Conservation (phyloP, 345 rosid genomes). For the Aquilaria sinensis region DNA sequence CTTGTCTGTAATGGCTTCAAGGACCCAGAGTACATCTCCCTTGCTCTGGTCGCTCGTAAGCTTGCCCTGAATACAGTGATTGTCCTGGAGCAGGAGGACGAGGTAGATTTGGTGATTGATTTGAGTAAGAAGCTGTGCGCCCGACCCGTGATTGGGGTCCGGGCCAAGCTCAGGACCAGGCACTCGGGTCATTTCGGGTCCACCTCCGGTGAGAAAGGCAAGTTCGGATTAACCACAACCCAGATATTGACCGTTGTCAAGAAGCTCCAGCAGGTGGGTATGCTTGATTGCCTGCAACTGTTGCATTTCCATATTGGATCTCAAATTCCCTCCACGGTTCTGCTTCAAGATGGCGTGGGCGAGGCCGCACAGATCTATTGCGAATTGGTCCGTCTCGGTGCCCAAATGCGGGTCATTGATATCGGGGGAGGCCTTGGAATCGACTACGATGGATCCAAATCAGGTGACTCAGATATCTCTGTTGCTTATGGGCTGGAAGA, state of each 20-base stretch:
- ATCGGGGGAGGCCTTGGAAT: conserved; percentile 91
- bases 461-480: conserved; percentile 74
- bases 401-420: conserved; percentile 68
- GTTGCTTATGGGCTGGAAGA: conserved; percentile 81
- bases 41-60: conserved; percentile 68
- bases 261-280: conserved; percentile 49
- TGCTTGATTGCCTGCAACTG: conserved; percentile 81
- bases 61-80: conserved; percentile 67
- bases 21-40: conserved; percentile 70
- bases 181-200: conserved; percentile 95
- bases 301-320: conserved; percentile 95
- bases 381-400: conserved; percentile 90
- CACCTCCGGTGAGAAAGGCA: conserved; percentile 98
- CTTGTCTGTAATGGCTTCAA: conserved; percentile 88
- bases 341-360: conserved; percentile 65
- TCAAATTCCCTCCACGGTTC: conserved; percentile 71
- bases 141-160: conserved; percentile 64
- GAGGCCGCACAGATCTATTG: conserved; percentile 90
- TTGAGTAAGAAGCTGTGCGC: conserved; percentile 55
- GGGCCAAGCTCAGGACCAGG: conserved; percentile 86
- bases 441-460: conserved; percentile 92
- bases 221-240: conserved; percentile 73
- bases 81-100: conserved; percentile 93
- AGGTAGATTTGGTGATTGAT: conserved; percentile 66
- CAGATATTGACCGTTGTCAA: conserved; percentile 74